Base-by-base conservation (phyloP, 2,329 filamentous ascomycete species). In the Zalaria sp. region DNA sequence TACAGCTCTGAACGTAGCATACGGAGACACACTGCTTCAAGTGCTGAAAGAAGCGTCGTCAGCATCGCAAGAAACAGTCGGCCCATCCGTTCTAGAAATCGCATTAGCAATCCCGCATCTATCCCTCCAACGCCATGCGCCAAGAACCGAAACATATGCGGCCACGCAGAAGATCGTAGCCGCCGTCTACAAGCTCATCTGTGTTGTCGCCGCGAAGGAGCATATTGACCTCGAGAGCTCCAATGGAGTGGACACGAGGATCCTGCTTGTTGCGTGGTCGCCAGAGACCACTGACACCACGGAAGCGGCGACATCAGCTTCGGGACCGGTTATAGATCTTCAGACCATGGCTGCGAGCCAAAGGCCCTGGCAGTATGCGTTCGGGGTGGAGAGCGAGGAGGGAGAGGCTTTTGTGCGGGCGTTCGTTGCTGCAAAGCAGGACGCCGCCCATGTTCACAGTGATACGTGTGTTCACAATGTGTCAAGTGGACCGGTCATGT, bases 101-200 rank as follows among this genome's bases (percentile, higher is more conserved):
- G 82, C 77, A 2, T 58, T 93, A 32, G 71, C 73, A 2, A 73
- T 73, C 38, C 75, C 79, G 2, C 66, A 81, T 40, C 68, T 87
- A 8, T 63, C 68, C 37, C 69, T 73, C 18, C 62, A 63, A 28
- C 63, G 66, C 25, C 61, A 64, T 25, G 60, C 63, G 27, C 67
- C 72, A 37, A 70, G 73, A 51, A 66, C 71, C 25, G 64, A 74
- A 37, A 65, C 74, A 11, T 93, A 87, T 72, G 56, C 69, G 29
- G 63, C 71, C n/a, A 73, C 79, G 0, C 86, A 94, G 59, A 68
- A 72, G n/a, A 67, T 89, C 4, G 63, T 95, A 25, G 82, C 83
- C 3, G 74, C 75, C 26, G 57, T 93, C 25, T 96, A 96, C 68
- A 78, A 79, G 52, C 71, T 95, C 39, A 67, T 91, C 43, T 81